phyloP scores from a whole-genome alignment of 2,329 filamentous ascomycete genomes.

The Paraconiothyrium sp. region DNA sequence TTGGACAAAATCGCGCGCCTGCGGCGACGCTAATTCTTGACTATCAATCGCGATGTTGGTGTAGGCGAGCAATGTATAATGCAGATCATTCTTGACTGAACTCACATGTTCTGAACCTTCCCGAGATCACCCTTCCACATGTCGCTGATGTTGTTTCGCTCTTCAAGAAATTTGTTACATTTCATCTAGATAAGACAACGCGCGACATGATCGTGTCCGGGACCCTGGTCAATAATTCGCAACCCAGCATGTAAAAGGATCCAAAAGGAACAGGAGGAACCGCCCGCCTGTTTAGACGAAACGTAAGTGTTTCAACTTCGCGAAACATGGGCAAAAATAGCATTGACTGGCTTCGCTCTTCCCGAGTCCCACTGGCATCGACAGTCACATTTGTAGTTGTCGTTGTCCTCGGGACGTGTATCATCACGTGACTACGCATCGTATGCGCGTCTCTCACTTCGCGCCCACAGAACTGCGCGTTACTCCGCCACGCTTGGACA shows the following conservation, averaged over 20 bases:
- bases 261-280: background rate
- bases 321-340: background rate
- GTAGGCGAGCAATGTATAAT: slow-evolving; percentile 3
- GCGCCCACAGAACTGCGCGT: background rate
- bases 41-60: background rate
- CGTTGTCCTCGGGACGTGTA: background rate
- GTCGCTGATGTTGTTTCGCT: background rate
- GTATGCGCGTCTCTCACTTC: background rate
- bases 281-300: slow-evolving; percentile 2
- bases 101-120: background rate
- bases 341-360: background rate
- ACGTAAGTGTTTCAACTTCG: background rate
- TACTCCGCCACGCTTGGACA: background rate
- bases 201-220: background rate
- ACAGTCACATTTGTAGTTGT: background rate
- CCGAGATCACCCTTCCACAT: background rate
- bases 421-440: background rate
- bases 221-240: background rate
- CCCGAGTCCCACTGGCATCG: background rate
- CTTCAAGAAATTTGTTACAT: background rate
- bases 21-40: background rate
- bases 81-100: slow-evolving; percentile 1
- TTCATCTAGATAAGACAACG: too few species aligned
- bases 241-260: slow-evolving; percentile 2
- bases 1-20: background rate